Evolutionary conservation across 1,139 yeast genomes (phyloP), one percentile per base, ranked within the genome.

Genomic region (Lodderomyces elongisporus): DNA sequence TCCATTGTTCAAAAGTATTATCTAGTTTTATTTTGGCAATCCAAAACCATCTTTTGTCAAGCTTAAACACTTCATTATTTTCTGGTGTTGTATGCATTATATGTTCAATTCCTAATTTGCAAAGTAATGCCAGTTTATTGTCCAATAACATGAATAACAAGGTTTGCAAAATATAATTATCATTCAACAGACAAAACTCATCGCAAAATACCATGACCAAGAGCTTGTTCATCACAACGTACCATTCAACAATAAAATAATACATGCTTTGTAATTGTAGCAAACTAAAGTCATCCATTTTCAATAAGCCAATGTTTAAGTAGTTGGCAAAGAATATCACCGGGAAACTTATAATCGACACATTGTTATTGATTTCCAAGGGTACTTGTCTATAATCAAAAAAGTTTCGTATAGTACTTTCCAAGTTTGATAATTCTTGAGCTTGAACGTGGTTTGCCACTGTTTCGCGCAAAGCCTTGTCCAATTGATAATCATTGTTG

Each of bases 301-400:
- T 46, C 16, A 54, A 35, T 10, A 45, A 38, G 7, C 21, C 23
- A 14, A 45, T 33, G 32, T 43, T 46, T 25, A 48, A 36, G 34
- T 42, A 39, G 17, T 36, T 31, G 14, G 28, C 28, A 8, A 41
- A 35, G 31, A 71, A 64, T 9, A 72, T 52, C 18, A 70, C 45
- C 1, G 77, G 77, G 42, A 67, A 60, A 31, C 69, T 56, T 9
- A 71, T 59, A 20, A 70, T 66, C 1, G 69, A 69, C 24, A 66
- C 46, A 36, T 66, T 66, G 39, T 66, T 66, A 40, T 66, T 65
- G 31, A 66, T 58, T 20, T 61, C 62, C 29, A 54, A 52, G 10
- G 43, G 30, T 17, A 44, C 35, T 33, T 34, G 17, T 42, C 46
- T 37, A 36, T 41, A 44, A 39, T 54, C 48, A 47, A 62, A 41